Conservation (phyloP, 768 basidiomycete genomes). For the Amanita inopinata region DNA sequence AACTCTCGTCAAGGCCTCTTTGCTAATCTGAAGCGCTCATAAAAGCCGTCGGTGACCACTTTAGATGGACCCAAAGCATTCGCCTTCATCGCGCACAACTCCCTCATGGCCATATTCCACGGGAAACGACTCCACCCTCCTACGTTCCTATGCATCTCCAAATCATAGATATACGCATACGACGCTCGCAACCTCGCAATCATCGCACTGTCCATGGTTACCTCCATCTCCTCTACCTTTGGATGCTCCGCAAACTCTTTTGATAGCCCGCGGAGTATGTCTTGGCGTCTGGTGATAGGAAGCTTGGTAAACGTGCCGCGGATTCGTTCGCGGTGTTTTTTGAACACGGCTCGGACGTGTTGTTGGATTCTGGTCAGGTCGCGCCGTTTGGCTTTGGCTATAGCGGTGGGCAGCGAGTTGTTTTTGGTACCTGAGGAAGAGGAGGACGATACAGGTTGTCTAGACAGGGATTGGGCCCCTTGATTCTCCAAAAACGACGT, state of each 20-base stretch:
- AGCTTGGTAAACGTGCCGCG: constrained; percentile 21
- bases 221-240: constrained; percentile 15
- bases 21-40: constrained; percentile 28
- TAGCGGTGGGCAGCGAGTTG: background rate
- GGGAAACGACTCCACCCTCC: constrained; percentile 26
- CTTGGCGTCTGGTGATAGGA: constrained; percentile 41
- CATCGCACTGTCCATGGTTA: constrained; percentile 23
- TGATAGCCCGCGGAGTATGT: constrained; percentile 39
- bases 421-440: background rate
- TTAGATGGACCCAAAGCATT: constrained; percentile 29
- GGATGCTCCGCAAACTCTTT: constrained; percentile 27
- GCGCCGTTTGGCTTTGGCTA: constrained; percentile 13
- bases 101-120: constrained; percentile 43
- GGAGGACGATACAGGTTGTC: background rate
- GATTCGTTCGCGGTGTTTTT: background rate
- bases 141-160: constrained; percentile 12
- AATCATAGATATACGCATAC: constrained; percentile 40
- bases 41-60: constrained; percentile 34
- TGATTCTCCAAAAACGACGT: background rate
- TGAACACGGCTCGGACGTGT: constrained; percentile 31
- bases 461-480: no score
- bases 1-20: background rate
- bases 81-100: constrained; percentile 44
- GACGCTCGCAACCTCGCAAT: constrained; percentile 38
- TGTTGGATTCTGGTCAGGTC: constrained; percentile 27